A percentile compares a stretch with the other conserved stretches of the same genome.
Evolutionary conservation across 2,329 filamentous ascomycete species (phyloP).

Genomic region (Calonectria ilicicola): DNA sequence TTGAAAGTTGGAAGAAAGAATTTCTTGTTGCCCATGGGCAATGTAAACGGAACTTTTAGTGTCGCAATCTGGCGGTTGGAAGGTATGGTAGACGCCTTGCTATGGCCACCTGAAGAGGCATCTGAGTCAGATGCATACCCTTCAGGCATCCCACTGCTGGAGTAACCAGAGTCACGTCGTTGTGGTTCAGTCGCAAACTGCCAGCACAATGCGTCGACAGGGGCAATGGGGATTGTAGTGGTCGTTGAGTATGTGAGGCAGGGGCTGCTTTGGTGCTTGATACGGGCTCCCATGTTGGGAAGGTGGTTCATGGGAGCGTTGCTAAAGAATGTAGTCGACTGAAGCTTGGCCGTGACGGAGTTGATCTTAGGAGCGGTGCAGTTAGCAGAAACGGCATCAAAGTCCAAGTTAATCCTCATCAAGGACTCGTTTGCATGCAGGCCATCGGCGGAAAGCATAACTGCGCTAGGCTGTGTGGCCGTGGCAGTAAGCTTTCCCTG

Average conservation of each 20-base stretch:
- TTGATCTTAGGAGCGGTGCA: constrained; percentile 61
- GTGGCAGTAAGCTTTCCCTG: constrained; percentile 61
- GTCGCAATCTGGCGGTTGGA: constrained; percentile 55
- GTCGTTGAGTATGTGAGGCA: constrained; percentile 61
- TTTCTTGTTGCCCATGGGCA: constrained; percentile 61
- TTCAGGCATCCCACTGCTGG: constrained; percentile 52
- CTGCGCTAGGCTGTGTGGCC: constrained; percentile 59
- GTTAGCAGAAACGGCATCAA: constrained; percentile 58
- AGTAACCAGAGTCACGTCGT: constrained; percentile 67
- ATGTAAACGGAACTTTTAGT: constrained; percentile 60
- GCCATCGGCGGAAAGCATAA: constrained; percentile 64
- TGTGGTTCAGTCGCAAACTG: constrained; percentile 46
- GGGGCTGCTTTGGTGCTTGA: constrained; percentile 53
- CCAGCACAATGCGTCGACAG: constrained; percentile 56
- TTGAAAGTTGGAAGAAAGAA: constrained; percentile 69
- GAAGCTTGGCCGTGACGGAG: constrained; percentile 62
- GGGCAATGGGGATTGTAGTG: constrained; percentile 52
- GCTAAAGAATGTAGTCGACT: constrained; percentile 65
- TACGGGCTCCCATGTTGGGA: constrained; percentile 63
- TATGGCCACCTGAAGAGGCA: constrained; percentile 32
- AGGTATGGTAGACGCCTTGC: constrained; percentile 42
- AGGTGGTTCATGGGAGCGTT: constrained; percentile 57
- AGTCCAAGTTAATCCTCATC: constrained; percentile 60
- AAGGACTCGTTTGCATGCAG: constrained; percentile 55
- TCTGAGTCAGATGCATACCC: constrained; percentile 52